Base-by-base conservation (phyloP, 805 yeast species). In the Candida cerambycidarum region DNA sequence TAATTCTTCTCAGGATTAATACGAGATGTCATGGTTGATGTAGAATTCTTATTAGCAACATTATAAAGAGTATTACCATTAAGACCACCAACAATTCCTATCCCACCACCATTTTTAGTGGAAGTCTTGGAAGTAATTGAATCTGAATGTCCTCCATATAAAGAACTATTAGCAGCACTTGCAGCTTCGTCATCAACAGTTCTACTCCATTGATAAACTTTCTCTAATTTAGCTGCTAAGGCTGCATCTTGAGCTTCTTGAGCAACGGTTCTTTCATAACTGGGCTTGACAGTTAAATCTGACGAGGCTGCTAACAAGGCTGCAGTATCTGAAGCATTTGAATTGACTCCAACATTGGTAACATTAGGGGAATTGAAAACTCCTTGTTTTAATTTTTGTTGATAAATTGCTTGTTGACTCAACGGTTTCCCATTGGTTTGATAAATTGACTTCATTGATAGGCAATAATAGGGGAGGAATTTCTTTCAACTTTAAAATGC, bases 291-390 rank as follows among this genome's bases (percentile, higher is more conserved):
- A 2, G 80, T 73, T 34, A 82, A 69, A 59, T 81, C 85, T 2
- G 85, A 65, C 10, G 81, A 76, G 5, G 86, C 78, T 2, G 93
- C 95, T 47, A 84, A 68, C 41, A 83, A 66, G 1, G 93, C 93
- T 38, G 95, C 92, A 5, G 85, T 78, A 57, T 82, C 89, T 12
- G 87, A 76, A 21, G 89, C 87, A 32, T 78, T 72, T 45, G 82
- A 73, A 47, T 78, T 73, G 23, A 83, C 85, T n/a, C 92, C 90
- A 5, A 80, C 63, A 9, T 73, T 63, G 3, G 70, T 70, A 39
- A 62, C 68, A 14, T 74, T 47, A 38, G 72, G 57, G 62, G 78
- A 36, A 78, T 85, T 50, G 63, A 69, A 83, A 28, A 79, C 70
- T 21, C 90, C 90, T 53, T 82, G 83, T 54, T 78, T 83, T 57